Evolutionary conservation across 768 basidiomycete genomes (phyloP).

Genomic region (Xanthoconium stramineum): DNA sequence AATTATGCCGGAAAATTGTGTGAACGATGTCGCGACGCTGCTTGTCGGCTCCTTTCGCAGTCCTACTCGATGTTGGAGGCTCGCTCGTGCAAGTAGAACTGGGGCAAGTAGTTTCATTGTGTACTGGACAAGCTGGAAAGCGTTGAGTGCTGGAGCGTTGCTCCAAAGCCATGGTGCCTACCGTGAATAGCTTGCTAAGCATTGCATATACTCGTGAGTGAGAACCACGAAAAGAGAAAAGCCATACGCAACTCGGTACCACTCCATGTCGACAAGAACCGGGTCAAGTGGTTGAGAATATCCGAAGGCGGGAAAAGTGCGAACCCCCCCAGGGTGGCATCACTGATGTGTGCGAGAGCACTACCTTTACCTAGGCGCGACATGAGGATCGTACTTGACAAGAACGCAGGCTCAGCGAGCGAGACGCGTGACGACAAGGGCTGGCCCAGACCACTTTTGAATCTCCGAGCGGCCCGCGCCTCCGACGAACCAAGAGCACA

Average conservation of each 20-base stretch:
- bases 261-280: constrained; percentile 80
- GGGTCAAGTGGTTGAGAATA: constrained; percentile 66
- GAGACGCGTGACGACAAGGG: background rate
- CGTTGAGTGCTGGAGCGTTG: background rate
- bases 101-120: constrained; percentile 67
- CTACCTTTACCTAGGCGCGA: constrained; percentile 46
- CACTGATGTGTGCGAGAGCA: constrained; percentile 52
- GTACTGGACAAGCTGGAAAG: constrained; percentile 65
- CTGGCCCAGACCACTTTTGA: background rate
- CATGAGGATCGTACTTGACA: constrained; percentile 37
- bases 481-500: too few relatives aligned
- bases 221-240: constrained; percentile 5
- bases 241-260: constrained; percentile 73
- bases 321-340: constrained; percentile 64
- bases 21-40: constrained; percentile 46
- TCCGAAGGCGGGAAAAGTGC: constrained; percentile 55
- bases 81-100: constrained; percentile 62
- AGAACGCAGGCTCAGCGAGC: background rate
- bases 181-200: constrained; percentile 73
- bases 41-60: constrained; percentile 53
- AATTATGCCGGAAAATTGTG: constrained; percentile 53
- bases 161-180: constrained; percentile 22
- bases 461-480: background rate
- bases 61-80: constrained; percentile 64
- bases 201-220: constrained; percentile 8